Evolutionary conservation across 2,329 filamentous ascomycete genomes (phyloP), one percentile per base, ranked within the genome.

Genomic region (Aspergillus aculeatinus): DNA sequence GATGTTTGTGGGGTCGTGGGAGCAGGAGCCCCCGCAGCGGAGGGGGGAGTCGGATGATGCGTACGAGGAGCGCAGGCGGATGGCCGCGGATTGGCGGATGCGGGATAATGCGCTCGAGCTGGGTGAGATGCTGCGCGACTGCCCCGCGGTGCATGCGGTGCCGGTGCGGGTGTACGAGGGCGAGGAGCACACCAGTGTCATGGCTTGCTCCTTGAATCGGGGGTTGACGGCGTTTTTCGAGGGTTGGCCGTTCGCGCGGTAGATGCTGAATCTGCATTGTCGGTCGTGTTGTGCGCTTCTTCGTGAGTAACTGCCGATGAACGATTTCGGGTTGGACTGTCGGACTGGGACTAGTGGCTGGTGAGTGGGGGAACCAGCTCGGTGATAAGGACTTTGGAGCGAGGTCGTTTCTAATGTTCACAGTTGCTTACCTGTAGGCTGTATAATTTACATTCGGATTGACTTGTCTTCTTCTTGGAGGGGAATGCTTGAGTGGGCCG

Each of bases 101-200:
- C 57, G 58, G 2, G 63, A 67, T 5, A 69, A 74, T 57, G 61
- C 65, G 12, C 53, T 57, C 2, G 60, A 59, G 1, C 63, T 73
- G 16, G 55, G 57, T 12, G 52, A 51, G 27, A 44, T 68, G 21
- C 44, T 74, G 35, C 35, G 55, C 7, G 53, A 42, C 3, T 65
- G 59, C 25, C 55, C 55, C 2, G 58, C 55, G 14, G 48, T 72
- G 19, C 51, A 67, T 16, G 58, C 60, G 3, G 23, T 72, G 2
- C 44, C 60, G 3, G 53, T 57, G 10, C 60, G 59, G 21, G 63
- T 66, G n/a, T 74, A 71, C 42, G 58, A 66, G 3, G 66, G 65
- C 1, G 72, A 75, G 57, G 73, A 75, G 47, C 73, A 76, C 55
- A 63, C 63, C 5, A 74, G 68, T 48, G 65, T 74, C 0, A 67